A percentile compares a stretch with the other conserved stretches of the same genome.
Evolutionary conservation across 441 rosid genomes (phyloP).

Genomic region (Adansonia madagascariensis): DNA sequence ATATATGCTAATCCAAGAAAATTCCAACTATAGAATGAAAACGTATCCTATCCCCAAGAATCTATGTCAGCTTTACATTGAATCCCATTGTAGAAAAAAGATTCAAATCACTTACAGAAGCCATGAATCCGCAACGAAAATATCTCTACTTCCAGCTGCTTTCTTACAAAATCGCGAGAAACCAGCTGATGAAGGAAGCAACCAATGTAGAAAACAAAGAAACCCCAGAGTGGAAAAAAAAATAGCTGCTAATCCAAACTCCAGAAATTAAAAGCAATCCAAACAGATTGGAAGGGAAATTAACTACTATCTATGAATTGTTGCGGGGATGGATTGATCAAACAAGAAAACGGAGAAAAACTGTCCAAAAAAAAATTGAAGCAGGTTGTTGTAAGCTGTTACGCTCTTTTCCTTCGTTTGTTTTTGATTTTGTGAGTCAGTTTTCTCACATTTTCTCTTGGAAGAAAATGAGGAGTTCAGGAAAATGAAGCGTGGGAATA

Average conservation of each 20-base stretch:
- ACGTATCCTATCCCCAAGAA: slow-evolving; percentile 1
- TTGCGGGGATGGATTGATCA: slow-evolving; percentile 15
- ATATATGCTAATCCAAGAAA: slow-evolving; percentile 18
- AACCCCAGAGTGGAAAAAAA: slow-evolving; percentile 26
- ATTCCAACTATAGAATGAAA: slow-evolving; percentile 28
- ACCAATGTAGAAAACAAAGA: not conserved
- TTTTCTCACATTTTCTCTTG: not conserved
- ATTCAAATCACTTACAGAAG: not conserved
- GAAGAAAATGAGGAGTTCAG: slow-evolving; percentile 25
- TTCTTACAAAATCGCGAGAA: not conserved
- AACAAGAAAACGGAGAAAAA: slow-evolving; percentile 10
- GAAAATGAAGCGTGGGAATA: slow-evolving; percentile 43
- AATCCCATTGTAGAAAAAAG: not conserved
- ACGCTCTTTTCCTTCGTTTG: not conserved
- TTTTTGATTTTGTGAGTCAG: not conserved
- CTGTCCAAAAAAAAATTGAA: no score
- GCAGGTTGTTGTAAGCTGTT: no score
- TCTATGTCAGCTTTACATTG: not conserved
- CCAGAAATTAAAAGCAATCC: not conserved
- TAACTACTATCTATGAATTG: not conserved
- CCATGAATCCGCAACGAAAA: slow-evolving; percentile 15
- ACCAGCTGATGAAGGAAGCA: not conserved
- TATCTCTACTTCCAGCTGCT: slow-evolving; percentile 20
- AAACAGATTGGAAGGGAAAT: not conserved
- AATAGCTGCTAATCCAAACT: slow-evolving; percentile 11